phyloP scores from a whole-genome alignment of 345 rosid species.

The Bruguiera sexangula region DNA sequence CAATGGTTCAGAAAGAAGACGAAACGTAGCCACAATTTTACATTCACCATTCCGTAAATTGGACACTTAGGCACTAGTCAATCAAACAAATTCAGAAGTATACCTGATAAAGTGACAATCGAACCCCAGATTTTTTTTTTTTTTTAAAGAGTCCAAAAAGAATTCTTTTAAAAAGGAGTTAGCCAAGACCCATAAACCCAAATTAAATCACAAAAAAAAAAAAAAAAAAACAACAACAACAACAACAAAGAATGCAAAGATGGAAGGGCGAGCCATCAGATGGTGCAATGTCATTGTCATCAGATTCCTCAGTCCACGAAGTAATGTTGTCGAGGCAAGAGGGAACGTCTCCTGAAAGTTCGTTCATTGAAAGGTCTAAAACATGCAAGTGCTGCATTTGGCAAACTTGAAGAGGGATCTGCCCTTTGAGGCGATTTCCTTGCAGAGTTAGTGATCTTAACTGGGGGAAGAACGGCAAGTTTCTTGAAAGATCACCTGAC shows the following conservation, averaged over 20 bases:
- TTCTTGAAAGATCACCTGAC: slow-evolving; percentile 20
- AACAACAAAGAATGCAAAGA: not conserved
- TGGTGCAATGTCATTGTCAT: not conserved
- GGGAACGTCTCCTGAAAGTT: slow-evolving; percentile 18
- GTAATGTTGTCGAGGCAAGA: slow-evolving; percentile 12
- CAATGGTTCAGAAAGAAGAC: not conserved
- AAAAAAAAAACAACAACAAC: not conserved
- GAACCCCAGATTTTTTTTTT: no score
- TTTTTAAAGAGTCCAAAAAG: not conserved
- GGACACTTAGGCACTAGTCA: no score
- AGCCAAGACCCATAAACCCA: no score
- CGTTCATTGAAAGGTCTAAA: slow-evolving; percentile 14
- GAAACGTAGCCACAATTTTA: not conserved
- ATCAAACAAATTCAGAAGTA: not conserved
- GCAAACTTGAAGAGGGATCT: slow-evolving; percentile 8
- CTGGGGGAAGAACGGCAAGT: not conserved
- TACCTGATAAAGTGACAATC: not conserved
- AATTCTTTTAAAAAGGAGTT: not conserved
- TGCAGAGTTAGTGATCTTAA: not conserved
- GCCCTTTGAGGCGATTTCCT: slow-evolving; percentile 4
- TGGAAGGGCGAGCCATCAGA: not conserved
- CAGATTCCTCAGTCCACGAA: not conserved
- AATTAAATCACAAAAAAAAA: no score
- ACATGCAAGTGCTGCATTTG: slow-evolving; percentile 2
- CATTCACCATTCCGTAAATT: not conserved